Conservation (phyloP, 2,329 filamentous ascomycete genomes). For the Aspergillus jensenii region DNA sequence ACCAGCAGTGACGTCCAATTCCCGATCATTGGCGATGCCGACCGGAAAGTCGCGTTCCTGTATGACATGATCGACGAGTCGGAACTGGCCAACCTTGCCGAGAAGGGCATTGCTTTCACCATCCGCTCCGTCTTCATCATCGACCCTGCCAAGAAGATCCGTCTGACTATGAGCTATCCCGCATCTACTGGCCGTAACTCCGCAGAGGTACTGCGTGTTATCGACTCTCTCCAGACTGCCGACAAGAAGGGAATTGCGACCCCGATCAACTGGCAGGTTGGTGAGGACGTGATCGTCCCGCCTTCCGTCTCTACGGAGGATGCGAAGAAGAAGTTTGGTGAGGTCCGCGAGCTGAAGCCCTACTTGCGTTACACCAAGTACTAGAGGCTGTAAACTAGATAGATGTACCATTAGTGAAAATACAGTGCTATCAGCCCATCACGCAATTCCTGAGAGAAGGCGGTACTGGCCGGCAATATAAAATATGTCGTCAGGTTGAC, state of each 20-base stretch:
- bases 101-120: slow-evolving; percentile 75
- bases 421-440: not conserved
- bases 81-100: slow-evolving; percentile 76
- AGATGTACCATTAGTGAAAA: slow-evolving; percentile 1
- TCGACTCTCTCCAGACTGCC: slow-evolving; percentile 77
- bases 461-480: not conserved
- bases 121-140: slow-evolving; percentile 95
- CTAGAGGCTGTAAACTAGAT: slow-evolving; percentile 1
- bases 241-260: slow-evolving; percentile 88
- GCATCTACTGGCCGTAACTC: slow-evolving; percentile 85
- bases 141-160: slow-evolving; percentile 90
- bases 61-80: slow-evolving; percentile 86
- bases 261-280: slow-evolving; percentile 85
- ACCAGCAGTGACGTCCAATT: slow-evolving; percentile 69
- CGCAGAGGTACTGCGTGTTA: slow-evolving; percentile 72
- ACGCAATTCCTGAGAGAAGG: not conserved
- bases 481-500: slow-evolving; percentile 3
- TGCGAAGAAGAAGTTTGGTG: slow-evolving; percentile 83
- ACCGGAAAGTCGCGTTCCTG: slow-evolving; percentile 71
- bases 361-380: slow-evolving; percentile 40
- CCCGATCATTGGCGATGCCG: slow-evolving; percentile 80
- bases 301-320: slow-evolving; percentile 79
- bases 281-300: slow-evolving; percentile 90
- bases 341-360: slow-evolving; percentile 63
- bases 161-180: slow-evolving; percentile 88